phyloP scores from a whole-genome alignment of 2,329 filamentous ascomycete species.

The Colletotrichum noveboracense region DNA sequence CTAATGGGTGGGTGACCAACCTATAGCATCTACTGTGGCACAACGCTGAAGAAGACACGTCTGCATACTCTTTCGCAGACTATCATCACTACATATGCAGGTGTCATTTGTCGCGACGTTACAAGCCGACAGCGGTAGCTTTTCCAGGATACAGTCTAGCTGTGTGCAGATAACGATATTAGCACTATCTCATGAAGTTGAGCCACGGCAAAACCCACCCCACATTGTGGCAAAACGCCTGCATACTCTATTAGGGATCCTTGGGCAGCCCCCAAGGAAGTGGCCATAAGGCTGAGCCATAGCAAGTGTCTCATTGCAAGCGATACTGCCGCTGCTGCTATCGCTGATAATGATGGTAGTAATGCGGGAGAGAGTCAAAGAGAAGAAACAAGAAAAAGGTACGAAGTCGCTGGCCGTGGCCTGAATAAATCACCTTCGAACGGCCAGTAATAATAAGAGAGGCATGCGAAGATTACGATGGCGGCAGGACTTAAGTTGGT shows the following conservation, averaged over 20 bases:
- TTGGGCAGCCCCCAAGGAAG: background rate
- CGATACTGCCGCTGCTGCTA: background rate
- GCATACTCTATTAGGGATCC: conserved; percentile 20
- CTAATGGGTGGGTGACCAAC: conserved; percentile 20
- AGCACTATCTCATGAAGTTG: background rate
- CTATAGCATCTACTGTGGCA: conserved; percentile 27
- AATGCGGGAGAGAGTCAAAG: background rate
- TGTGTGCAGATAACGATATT: background rate
- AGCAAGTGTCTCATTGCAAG: background rate
- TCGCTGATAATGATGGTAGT: background rate
- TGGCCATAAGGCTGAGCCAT: background rate
- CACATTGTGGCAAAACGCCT: conserved; percentile 22
- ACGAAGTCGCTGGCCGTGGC: background rate
- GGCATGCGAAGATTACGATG: too few relatives aligned
- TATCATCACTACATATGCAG: conserved; percentile 32
- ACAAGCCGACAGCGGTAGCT: conserved; percentile 28
- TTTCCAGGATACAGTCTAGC: conserved; percentile 27
- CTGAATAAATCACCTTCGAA: background rate
- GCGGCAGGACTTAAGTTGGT: too few relatives aligned
- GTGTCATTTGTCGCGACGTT: conserved; percentile 25
- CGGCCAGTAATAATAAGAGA: background rate
- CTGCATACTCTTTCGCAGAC: conserved; percentile 22
- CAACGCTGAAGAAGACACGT: conserved; percentile 29
- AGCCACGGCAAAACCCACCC: conserved; percentile 10
- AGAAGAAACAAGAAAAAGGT: background rate